Conservation (phyloP, 768 basidiomycete species). For the Pilatotrama ljubarskyi region DNA sequence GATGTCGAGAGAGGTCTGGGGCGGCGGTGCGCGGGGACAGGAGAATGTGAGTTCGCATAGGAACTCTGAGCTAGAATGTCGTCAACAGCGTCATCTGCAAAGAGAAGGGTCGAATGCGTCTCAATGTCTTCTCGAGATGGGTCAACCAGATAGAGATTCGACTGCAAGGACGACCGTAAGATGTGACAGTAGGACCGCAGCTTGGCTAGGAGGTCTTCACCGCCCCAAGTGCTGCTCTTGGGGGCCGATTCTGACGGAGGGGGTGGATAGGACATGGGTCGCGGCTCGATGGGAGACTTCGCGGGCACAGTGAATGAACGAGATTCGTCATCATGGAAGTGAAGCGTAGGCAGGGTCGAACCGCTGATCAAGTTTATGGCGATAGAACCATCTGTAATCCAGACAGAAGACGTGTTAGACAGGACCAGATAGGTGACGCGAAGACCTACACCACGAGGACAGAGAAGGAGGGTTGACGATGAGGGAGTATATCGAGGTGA, state of each 20-base stretch:
- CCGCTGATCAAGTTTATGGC: constrained; percentile 87
- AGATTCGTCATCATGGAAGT: constrained; percentile 98
- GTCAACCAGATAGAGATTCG: constrained; percentile 86
- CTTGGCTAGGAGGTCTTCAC: constrained; percentile 79
- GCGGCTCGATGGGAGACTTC: constrained; percentile 40
- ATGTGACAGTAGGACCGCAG: constrained; percentile 78
- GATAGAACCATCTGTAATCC: constrained; percentile 76
- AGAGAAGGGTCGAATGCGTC: constrained; percentile 81
- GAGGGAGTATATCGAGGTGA: constrained; percentile 88
- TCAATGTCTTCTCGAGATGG: constrained; percentile 93
- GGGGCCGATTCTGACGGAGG: constrained; percentile 53
- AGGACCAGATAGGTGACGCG: not conserved
- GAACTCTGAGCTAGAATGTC: constrained; percentile 82
- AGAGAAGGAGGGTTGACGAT: constrained; percentile 81
- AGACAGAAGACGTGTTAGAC: not conserved
- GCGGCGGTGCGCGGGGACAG: constrained; percentile 80
- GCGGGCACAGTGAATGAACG: constrained; percentile 61
- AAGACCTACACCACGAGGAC: constrained; percentile 75
- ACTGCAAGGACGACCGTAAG: constrained; percentile 82
- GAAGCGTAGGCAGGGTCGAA: constrained; percentile 82
- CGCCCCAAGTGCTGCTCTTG: constrained; percentile 68
- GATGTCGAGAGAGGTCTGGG: constrained; percentile 61
- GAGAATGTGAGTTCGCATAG: constrained; percentile 74
- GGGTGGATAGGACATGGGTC: constrained; percentile 55
- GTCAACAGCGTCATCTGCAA: constrained; percentile 85